A percentile compares a stretch with the other conserved stretches of the same genome.
Conservation (phyloP, 345 rosid species). For the Murraya koenigii region DNA sequence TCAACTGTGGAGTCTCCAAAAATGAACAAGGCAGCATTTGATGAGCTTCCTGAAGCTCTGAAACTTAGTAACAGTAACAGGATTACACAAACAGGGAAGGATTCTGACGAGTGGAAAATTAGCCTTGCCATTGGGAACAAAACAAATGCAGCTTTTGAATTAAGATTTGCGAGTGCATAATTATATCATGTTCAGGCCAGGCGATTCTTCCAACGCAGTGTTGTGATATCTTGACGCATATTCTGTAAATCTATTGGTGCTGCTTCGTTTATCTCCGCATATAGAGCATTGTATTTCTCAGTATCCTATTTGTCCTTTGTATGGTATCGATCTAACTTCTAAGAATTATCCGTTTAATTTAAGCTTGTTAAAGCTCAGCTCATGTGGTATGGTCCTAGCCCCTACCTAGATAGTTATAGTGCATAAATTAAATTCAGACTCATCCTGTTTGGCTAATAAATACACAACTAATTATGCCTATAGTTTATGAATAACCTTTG, state of each 20-base stretch:
- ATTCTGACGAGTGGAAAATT: background rate
- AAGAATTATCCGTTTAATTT: too few relatives aligned
- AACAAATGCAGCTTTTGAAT: background rate
- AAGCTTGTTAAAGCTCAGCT: too few relatives aligned
- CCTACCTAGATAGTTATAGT: too few relatives aligned
- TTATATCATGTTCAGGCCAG: background rate
- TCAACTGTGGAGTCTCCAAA: constrained; percentile 59
- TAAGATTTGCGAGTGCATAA: background rate
- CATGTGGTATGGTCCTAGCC: too few relatives aligned
- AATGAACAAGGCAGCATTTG: constrained; percentile 32
- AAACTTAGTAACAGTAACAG: background rate
- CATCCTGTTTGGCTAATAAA: too few relatives aligned
- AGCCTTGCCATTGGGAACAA: constrained; percentile 16
- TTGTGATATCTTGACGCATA: too few relatives aligned
- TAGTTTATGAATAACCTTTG: too few relatives aligned
- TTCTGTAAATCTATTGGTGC: too few relatives aligned
- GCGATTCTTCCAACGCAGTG: background rate
- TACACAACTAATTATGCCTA: too few relatives aligned
- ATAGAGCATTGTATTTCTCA: background rate
- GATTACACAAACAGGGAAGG: background rate
- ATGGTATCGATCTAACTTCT: background rate
- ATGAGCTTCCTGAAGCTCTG: constrained; percentile 2
- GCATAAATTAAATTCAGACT: too few relatives aligned
- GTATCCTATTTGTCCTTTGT: background rate
- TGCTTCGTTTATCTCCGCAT: background rate